A percentile compares a stretch with the other conserved stretches of the same genome.
Conservation (phyloP, 345 rosid species). For the Excoecaria cochinchinensis region DNA sequence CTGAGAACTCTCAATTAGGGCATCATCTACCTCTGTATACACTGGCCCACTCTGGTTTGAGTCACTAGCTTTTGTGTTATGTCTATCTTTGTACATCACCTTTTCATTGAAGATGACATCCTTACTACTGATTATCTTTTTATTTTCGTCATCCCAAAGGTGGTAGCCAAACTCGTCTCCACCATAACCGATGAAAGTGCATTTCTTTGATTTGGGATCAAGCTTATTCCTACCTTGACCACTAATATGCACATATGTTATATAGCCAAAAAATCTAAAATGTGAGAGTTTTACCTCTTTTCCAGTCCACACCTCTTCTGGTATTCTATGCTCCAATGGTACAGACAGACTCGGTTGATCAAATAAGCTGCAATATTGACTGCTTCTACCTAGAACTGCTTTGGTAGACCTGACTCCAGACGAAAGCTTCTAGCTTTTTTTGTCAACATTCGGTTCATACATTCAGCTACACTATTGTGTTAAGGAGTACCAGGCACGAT, state of each 20-base stretch:
- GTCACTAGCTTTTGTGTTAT: not conserved
- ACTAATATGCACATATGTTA: not conserved
- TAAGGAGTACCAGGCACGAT: too few species aligned
- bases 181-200: not conserved
- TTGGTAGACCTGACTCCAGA: not conserved
- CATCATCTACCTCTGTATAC: not conserved
- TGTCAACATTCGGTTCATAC: too few species aligned
- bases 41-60: not conserved
- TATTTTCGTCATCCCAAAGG: too few species aligned
- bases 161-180: not conserved
- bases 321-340: not conserved
- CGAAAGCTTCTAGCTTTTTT: not conserved
- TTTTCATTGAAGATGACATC: too few species aligned
- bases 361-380: not conserved
- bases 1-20: not conserved
- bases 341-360: not conserved
- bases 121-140: too few species aligned
- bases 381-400: not conserved
- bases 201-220: not conserved
- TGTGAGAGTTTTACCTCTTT: constrained; percentile 4
- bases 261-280: not conserved
- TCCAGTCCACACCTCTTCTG: not conserved
- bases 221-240: not conserved
- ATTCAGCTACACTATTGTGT: too few species aligned
- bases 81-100: too few species aligned